phyloP scores from a whole-genome alignment of 306 rosid species.

The Prunus persica region Prunus_persica_NCBIv2 NC_034014.1:21730501-21731000 shows the following conservation, averaged over 20 bases:
- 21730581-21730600: slow-evolving; percentile 34
- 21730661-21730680: slow-evolving; percentile 12
- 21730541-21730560: slow-evolving; percentile 9
- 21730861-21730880: not conserved
- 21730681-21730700: slow-evolving; percentile 8
- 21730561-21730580: slow-evolving; percentile 34
- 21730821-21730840: not conserved
- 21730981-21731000: slow-evolving; percentile 82
- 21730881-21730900: not conserved
- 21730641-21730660: not conserved
- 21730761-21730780: not conserved
- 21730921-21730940: not conserved
- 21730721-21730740: not conserved
- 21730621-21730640: not conserved
- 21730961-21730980: slow-evolving; percentile 5
- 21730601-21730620: slow-evolving; percentile 2
- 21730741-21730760: not conserved
- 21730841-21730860: not conserved
- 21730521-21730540: too few relatives aligned
- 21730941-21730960: slow-evolving; percentile 42
- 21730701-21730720: slow-evolving; percentile 19
- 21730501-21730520: too few relatives aligned
- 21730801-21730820: not conserved
- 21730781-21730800: not conserved
- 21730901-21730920: slow-evolving; percentile 16